Evolutionary conservation across 2,329 filamentous ascomycete genomes (phyloP), one percentile per base, ranked within the genome.

Genomic region (Calonectria henricotiae): DNA sequence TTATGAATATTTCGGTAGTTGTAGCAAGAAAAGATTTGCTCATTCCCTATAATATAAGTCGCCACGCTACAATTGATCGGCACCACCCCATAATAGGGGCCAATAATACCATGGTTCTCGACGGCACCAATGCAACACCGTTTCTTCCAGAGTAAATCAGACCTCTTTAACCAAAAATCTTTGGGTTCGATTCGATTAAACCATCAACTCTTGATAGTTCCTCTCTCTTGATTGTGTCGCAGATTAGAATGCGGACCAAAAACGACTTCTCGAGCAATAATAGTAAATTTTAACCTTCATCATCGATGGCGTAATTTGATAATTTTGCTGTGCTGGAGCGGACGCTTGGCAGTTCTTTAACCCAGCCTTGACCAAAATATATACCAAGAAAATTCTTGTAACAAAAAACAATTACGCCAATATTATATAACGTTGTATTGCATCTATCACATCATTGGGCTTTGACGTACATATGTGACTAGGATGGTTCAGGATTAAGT

Each of bases 51-150:
- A 30, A 39, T 55, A 32, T 25, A n/a, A 55, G n/a, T 13, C 51
- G 12, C 51, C 11, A 39, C 51, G 51, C 51, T 55, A 55, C 32
- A 39, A 25, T 32, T 55, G 51, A 55, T 55, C 51, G n/a, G 51
- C 51, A 7, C 51, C 37, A 46, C 51, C 51, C 51, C 51, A 55
- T 32, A 55, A 55, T 39, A 55, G 51, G 51, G 51, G 51, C 51
- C 32, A n/a, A 11, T n/a, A n/a, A 11, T n/a, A 55, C 20, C 32
- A 55, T 37, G 32, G 32, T 39, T 55, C 2, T 55, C 32, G 2
- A 15, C 32, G 23, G 32, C n/a, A 1, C n/a, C 12, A 2, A 54
- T 54, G 49, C 49, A 23, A 35, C 11, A 13, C 9, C 49, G 32
- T 23, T 13, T 39, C n/a, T 23, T 37, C 11, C 3, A 37, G 32